Conservation (phyloP, 805 yeast genomes). For the Saccharomycopsis fibuligera region DNA sequence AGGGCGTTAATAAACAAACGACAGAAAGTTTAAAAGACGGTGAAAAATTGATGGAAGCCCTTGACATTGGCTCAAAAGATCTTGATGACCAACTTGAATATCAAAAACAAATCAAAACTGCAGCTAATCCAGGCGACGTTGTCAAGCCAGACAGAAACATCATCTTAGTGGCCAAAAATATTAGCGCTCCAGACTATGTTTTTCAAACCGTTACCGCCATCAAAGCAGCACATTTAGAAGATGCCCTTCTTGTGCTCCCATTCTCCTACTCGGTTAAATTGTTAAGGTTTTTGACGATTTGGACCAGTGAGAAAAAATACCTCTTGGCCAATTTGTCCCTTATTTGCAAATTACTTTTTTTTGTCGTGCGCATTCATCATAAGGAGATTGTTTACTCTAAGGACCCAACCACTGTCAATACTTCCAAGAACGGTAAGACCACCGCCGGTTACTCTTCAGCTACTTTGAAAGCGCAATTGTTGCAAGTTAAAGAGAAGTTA, state of each 20-base stretch:
- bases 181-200: slow-evolving; percentile 73
- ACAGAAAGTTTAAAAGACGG: slow-evolving; percentile 91
- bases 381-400: slow-evolving; percentile 70
- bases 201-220: slow-evolving; percentile 63
- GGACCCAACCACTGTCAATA: slow-evolving; percentile 53
- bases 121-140: slow-evolving; percentile 25
- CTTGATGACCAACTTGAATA: slow-evolving; percentile 51
- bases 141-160: slow-evolving; percentile 60
- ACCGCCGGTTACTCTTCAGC: too few relatives aligned
- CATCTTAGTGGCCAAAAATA: slow-evolving; percentile 58
- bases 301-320: slow-evolving; percentile 50
- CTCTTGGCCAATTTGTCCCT: slow-evolving; percentile 49
- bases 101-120: slow-evolving; percentile 35
- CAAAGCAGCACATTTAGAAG: slow-evolving; percentile 82
- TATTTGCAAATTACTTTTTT: slow-evolving; percentile 70
- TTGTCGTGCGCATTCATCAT: slow-evolving; percentile 66
- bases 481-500: slow-evolving; percentile 54
- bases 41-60: slow-evolving; percentile 85
- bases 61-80: slow-evolving; percentile 75
- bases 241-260: slow-evolving; percentile 85
- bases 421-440: too few relatives aligned
- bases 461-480: too few relatives aligned
- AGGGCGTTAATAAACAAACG: slow-evolving; percentile 73
- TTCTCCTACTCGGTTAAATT: slow-evolving; percentile 74
- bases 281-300: slow-evolving; percentile 64